Conservation (phyloP, 2,329 filamentous ascomycete species). For the Atkinsonella hypoxylon region DNA sequence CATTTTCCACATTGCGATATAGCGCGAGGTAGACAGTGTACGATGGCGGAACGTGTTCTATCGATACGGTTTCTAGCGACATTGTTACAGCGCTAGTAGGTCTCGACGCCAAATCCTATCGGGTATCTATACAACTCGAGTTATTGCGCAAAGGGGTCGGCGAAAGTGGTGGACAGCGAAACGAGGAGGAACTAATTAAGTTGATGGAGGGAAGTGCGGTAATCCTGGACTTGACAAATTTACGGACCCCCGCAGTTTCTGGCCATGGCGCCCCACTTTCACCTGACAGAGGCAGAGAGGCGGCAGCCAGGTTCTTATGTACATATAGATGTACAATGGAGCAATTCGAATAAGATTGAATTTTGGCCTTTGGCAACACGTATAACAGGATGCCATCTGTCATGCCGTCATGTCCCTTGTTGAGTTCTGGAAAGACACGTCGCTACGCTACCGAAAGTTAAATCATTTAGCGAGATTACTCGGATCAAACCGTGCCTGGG, state of each 20-base stretch:
- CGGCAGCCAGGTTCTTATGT: background rate
- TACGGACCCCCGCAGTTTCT: slow-evolving; percentile 3
- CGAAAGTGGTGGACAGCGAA: background rate
- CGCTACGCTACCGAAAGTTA: too few species aligned
- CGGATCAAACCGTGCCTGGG: too few species aligned
- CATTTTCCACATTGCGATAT: slow-evolving; percentile 67
- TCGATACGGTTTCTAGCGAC: slow-evolving; percentile 49
- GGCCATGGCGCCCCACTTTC: slow-evolving; percentile 3
- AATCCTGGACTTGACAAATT: background rate
- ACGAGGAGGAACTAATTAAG: background rate
- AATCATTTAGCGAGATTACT: too few species aligned
- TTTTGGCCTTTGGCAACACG: too few species aligned
- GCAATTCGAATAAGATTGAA: too few species aligned
- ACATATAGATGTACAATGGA: too few species aligned
- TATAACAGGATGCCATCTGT: too few species aligned
- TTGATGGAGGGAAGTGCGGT: background rate
- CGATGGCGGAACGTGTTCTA: slow-evolving; percentile 63
- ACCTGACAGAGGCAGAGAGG: background rate
- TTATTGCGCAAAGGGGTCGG: background rate
- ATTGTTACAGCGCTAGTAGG: background rate
- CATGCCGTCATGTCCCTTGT: too few species aligned
- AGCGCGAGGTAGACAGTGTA: slow-evolving; percentile 62
- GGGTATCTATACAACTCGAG: background rate
- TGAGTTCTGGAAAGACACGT: too few species aligned
- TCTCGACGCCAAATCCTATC: background rate